Percentiles rank a stretch among this genome's conserved stretches.
phyloP scores from a whole-genome alignment of 345 rosid species.

The Heritiera littoralis region DNA sequence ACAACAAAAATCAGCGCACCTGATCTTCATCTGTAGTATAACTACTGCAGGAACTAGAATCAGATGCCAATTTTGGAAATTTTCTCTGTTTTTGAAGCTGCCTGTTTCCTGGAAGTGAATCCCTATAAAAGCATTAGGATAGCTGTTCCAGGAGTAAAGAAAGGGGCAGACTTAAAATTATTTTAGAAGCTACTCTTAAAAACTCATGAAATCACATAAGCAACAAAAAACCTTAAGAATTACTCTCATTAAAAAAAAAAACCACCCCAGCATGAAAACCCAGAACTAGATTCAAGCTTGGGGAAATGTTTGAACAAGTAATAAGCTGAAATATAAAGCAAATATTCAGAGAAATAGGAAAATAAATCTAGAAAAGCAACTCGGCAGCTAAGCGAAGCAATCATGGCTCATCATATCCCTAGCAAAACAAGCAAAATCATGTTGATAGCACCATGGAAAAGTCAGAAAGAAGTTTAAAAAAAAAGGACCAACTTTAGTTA shows the following conservation, averaged over 20 bases:
- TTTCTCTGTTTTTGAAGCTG: constrained; percentile 42
- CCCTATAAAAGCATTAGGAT: constrained; percentile 33
- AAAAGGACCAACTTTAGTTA: constrained; percentile 34
- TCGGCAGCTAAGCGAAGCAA: constrained; percentile 35
- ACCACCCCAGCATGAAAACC: neutral
- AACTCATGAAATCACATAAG: neutral
- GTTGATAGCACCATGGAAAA: constrained; percentile 35
- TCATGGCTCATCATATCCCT: constrained; percentile 36
- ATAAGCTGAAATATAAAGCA: neutral
- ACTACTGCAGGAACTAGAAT: constrained; percentile 45
- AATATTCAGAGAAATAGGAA: neutral
- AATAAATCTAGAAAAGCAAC: constrained; percentile 28
- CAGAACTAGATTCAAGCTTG: neutral
- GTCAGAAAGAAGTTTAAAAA: constrained; percentile 32
- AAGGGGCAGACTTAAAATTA: constrained; percentile 15
- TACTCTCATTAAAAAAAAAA: neutral
- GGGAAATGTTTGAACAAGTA: neutral
- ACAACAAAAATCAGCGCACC: constrained; percentile 50
- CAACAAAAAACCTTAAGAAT: neutral
- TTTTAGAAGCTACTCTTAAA: constrained; percentile 11
- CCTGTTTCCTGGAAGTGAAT: constrained; percentile 62
- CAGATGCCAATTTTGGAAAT: constrained; percentile 50
- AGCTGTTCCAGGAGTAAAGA: constrained; percentile 10
- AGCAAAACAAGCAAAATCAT: constrained; percentile 47
- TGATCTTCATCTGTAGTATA: constrained; percentile 45